phyloP scores from a whole-genome alignment of 768 basidiomycete species.

The Boletus reticuloceps region DNA sequence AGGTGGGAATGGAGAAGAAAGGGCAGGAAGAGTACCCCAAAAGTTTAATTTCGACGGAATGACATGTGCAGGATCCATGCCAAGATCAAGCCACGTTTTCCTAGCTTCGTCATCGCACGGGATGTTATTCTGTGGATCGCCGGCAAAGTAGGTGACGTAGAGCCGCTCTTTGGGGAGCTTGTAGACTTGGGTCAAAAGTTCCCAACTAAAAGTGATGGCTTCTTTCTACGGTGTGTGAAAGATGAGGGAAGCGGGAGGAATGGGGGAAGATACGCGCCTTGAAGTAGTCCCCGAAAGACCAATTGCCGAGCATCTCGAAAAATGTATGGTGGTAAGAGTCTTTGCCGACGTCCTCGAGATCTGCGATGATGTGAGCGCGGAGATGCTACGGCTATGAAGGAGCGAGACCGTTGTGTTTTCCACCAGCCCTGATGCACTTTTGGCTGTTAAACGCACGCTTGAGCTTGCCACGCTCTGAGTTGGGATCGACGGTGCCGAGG shows the following conservation, averaged over 20 bases:
- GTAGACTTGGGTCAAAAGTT: conserved; percentile 87
- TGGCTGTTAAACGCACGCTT: conserved; percentile 95
- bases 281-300: conserved; percentile 99
- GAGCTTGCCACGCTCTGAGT: conserved; percentile 86
- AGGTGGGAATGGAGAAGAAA: background rate
- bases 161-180: conserved; percentile 85
- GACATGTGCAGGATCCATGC: conserved; percentile 86
- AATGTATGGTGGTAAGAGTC: conserved; percentile 98
- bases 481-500: conserved; percentile 95
- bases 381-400: background rate
- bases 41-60: conserved; percentile 97
- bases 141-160: conserved; percentile 98
- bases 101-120: conserved; percentile 88
- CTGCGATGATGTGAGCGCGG: conserved; percentile 39
- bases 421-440: conserved; percentile 98
- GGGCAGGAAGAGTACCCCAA: conserved; percentile 70
- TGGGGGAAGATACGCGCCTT: conserved; percentile 54
- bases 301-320: conserved; percentile 99
- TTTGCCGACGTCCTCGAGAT: conserved; percentile 98
- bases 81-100: conserved; percentile 84
- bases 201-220: conserved; percentile 91
- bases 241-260: background rate
- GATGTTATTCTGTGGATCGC: conserved; percentile 80
- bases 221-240: conserved; percentile 62
- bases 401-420: conserved; percentile 90